phyloP scores from a whole-genome alignment of 371 early-diverging fungal genomes.

The Agmasoma carcini region DNA sequence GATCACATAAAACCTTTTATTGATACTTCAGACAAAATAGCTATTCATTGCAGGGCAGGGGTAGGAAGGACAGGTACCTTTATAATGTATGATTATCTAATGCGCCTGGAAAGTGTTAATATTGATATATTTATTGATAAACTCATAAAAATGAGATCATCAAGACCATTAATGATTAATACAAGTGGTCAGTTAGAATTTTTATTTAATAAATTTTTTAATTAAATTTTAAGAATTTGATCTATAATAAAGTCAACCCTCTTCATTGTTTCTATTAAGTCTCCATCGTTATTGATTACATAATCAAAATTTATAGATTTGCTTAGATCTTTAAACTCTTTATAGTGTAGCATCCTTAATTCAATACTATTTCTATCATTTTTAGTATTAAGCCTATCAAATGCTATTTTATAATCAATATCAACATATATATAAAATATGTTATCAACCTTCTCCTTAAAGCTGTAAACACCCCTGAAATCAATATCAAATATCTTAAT shows the following conservation, averaged over 20 bases:
- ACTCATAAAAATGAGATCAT: conserved; percentile 40
- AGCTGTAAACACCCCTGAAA: conserved; percentile 38
- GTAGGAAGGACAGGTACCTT: conserved; percentile 83
- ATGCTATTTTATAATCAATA: too few species aligned
- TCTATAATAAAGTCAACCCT: background rate
- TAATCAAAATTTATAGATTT: too few species aligned
- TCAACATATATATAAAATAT: conserved; percentile 17
- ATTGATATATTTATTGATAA: conserved; percentile 33
- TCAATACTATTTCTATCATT: too few species aligned
- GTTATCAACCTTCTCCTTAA: conserved; percentile 16
- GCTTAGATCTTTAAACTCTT: too few species aligned
- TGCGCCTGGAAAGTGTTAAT: conserved; percentile 37
- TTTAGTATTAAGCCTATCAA: too few species aligned
- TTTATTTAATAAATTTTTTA: background rate
- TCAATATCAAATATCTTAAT: conserved; percentile 49
- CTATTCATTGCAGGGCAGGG: conserved; percentile 85
- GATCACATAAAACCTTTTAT: conserved; percentile 3
- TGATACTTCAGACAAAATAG: conserved; percentile 45
- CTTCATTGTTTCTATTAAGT: conserved; percentile 1
- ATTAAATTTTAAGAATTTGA: background rate
- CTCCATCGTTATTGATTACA: too few species aligned
- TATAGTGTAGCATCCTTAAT: too few species aligned
- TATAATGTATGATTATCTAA: conserved; percentile 59
- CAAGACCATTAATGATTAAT: too few species aligned
- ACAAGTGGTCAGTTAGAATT: background rate